Evolutionary conservation across 805 yeast species (phyloP), one percentile per base, ranked within the genome.

Genomic region (Brettanomyces anomalus): DNA sequence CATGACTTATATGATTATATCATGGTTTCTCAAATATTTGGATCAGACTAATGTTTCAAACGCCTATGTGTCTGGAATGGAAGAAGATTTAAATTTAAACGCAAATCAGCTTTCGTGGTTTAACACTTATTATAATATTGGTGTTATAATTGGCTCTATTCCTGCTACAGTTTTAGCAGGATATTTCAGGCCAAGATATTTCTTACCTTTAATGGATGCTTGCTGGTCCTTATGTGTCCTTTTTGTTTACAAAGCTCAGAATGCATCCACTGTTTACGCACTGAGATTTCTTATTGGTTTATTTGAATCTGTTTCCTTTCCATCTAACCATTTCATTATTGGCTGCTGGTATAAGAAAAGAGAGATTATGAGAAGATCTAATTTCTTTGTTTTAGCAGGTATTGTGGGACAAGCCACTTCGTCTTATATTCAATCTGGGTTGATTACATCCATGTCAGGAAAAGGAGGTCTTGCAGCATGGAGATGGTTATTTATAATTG

Each of bases 401-500:
- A 56, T 62, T 33, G 50, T 70, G 36, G 76, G 72, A 16, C 59
- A 62, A 15, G 68, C 68, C 58, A 66, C 66, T 43, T 64, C 70
- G 8, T 74, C 74, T 5, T 70, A 65, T 40, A 51, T 71, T 36
- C 74, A 71, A 49, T 45, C 66, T 13, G 74, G 73, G 1, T 71
- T 70, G 3, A 66, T 62, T 50, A 46, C 49, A 36, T 52, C 64
- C 49, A 57, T 68, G 55, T 57, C 71, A 49, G 72, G 74, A 43
- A 55, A 49, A 17, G 56, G 58, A n/a, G 79, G 79, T 0, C 54
- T 77, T 15, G 67, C 69, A 3, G 84, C 84, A 7, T 78, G 83
- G 83, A 68, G 80, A 57, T 78, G 84, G 84, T 55, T 78, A 16
- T 79, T 77, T 52, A 74, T 79, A 37, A 75, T 79, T 47, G 83